Evolutionary conservation across 768 basidiomycete species (phyloP), one percentile per base, ranked within the genome.

Genomic region (Krasilnikovozyma curviuscula): DNA sequence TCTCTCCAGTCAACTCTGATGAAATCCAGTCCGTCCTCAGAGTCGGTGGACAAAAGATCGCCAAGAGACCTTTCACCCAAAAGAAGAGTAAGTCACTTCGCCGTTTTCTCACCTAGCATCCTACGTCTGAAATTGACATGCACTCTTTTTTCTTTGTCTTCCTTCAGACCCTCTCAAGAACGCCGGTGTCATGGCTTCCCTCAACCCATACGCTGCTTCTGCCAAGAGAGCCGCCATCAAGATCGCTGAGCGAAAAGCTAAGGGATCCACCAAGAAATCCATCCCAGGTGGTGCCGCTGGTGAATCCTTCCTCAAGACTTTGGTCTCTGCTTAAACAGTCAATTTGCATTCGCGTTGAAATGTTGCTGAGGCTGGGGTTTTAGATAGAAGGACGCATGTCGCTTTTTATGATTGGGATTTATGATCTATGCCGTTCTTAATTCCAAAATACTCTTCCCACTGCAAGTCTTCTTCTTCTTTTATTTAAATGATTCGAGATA

Each of bases 1-100:
- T 35, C 25, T 45, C 32, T 23, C 27, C 41, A 43, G 41, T 52
- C 50, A 52, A 52, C 50, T 52, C 50, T 21, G 50, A 52, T 28
- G 93, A 95, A 71, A 93, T 98, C 65, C 93, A 98, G 68, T 81
- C 89, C 38, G 81, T 93, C 61, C 76, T 93, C 60, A 85, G 91
- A 61, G 82, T 82, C 46, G 86, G 83, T 50, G 81, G 81, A 58
- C 70, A 77, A 54, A 81, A 83, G 68, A 63, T 69, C 53, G 79
- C 81, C 69, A 93, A 89, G 70, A 80, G 89, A 62, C 86, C 88
- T 52, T 88, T 83, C 83, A 83, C 86, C 55, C 89, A 95, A 72
- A 88, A 88, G 82, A 95, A 97, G 81, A 95, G n/a, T n/a, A n/a
- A n/a, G n/a, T n/a, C n/a, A n/a, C n/a, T n/a, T n/a, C n/a, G n/a